phyloP scores from a whole-genome alignment of 805 yeast genomes.

The Candida tallmaniae region DNA sequence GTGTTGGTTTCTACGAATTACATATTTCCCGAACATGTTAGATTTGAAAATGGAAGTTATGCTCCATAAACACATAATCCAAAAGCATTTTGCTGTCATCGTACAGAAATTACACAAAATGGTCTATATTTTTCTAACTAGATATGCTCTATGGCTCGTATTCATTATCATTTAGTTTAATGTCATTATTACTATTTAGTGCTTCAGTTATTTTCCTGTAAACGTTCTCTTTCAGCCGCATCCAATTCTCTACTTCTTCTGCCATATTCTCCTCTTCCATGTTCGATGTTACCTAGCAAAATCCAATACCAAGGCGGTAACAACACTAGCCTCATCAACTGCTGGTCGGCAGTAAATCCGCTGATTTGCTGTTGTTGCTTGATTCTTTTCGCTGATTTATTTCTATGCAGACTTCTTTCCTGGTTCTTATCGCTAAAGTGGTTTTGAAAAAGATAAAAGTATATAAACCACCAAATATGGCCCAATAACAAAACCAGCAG shows the following conservation, averaged over 20 bases:
- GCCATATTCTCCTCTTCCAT: slow-evolving; percentile 6
- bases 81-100: no score
- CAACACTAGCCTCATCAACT: slow-evolving; percentile 11
- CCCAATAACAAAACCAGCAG: slow-evolving; percentile 17
- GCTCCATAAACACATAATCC: no score
- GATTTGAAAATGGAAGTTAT: no score
- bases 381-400: slow-evolving; percentile 10
- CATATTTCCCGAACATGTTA: no score
- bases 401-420: slow-evolving; percentile 12
- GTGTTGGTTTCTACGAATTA: no score
- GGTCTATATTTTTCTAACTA: no score
- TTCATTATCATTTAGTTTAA: background rate
- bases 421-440: slow-evolving; percentile 14
- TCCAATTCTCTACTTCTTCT: slow-evolving; percentile 1
- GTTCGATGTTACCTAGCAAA: slow-evolving; percentile 13
- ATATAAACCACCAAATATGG: slow-evolving; percentile 33
- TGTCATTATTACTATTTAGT: no score
- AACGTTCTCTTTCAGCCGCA: background rate
- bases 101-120: no score
- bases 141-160: no score
- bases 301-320: slow-evolving; percentile 36
- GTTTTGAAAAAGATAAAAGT: slow-evolving; percentile 9
- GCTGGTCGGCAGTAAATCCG: slow-evolving; percentile 9
- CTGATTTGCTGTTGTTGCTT: slow-evolving; percentile 6
- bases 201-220: background rate